phyloP scores from a whole-genome alignment of 306 rosid genomes.

The Cucurbita maxima region DNA sequence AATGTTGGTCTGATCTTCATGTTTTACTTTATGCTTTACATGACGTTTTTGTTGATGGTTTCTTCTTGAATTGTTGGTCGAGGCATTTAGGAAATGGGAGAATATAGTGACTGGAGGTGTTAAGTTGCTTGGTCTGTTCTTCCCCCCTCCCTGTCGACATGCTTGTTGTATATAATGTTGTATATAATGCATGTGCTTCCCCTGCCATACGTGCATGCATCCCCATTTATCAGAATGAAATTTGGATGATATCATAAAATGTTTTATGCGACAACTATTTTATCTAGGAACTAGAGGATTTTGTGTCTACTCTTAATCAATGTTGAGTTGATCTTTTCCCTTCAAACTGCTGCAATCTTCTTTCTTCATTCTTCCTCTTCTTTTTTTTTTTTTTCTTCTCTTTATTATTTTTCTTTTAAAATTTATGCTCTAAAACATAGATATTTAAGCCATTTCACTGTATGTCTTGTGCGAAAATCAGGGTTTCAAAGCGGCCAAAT shows the following conservation, averaged over 20 bases:
- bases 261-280: background rate
- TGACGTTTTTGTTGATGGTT: background rate
- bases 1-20: conserved; percentile 22
- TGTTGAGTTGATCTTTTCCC: background rate
- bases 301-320: background rate
- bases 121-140: background rate
- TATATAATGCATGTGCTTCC: background rate
- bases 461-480: conserved; percentile 4
- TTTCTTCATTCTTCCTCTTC: too few species aligned
- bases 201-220: background rate
- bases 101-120: background rate
- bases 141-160: background rate
- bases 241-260: background rate
- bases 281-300: background rate
- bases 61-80: conserved; percentile 3
- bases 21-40: background rate
- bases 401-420: too few species aligned
- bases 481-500: conserved; percentile 23
- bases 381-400: too few species aligned
- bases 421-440: background rate
- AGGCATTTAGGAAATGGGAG: background rate
- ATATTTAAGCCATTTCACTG: background rate
- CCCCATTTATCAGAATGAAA: background rate
- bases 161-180: background rate
- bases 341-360: too few species aligned